These are phyloP conservation scores for Kodamaea plutei DNA, from an alignment of 1,139 yeast genomes.

Conservation along the genomic window DNA sequence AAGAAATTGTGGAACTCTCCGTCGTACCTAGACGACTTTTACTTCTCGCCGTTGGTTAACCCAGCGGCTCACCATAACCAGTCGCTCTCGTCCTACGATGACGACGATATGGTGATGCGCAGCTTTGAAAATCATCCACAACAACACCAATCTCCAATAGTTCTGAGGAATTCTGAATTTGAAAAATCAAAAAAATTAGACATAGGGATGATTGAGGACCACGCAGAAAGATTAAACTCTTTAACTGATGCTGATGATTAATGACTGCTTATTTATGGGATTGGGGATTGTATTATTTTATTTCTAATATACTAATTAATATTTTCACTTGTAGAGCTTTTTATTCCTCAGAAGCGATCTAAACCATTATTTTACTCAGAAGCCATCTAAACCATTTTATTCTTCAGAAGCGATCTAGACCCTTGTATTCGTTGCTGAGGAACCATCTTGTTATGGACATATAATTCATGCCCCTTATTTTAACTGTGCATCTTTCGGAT, in stretches of 20 bases:
- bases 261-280: constrained; percentile 2
- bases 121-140: constrained; percentile 34
- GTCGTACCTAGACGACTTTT: constrained; percentile 62
- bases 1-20: constrained; percentile 61
- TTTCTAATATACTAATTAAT: no score
- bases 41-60: constrained; percentile 51
- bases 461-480: no score
- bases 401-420: no score
- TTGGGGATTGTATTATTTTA: no score
- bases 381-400: no score
- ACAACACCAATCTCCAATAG: constrained; percentile 14
- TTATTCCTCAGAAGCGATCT: no score
- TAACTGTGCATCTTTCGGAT: no score
- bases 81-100: constrained; percentile 41
- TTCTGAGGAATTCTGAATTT: constrained; percentile 7
- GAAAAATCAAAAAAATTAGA: background rate
- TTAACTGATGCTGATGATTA: constrained; percentile 9
- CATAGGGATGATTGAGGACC: no score
- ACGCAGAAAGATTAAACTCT: constrained; percentile 2
- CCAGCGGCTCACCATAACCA: constrained; percentile 3
- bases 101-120: constrained; percentile 53
- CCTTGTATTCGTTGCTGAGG: no score
- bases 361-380: no score
- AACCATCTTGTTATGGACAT: no score
- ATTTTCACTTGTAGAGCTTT: no score